Evolutionary conservation across 495 filamentous ascomycete species (phyloP).

Genomic region (Wilcoxina mikolae): DNA sequence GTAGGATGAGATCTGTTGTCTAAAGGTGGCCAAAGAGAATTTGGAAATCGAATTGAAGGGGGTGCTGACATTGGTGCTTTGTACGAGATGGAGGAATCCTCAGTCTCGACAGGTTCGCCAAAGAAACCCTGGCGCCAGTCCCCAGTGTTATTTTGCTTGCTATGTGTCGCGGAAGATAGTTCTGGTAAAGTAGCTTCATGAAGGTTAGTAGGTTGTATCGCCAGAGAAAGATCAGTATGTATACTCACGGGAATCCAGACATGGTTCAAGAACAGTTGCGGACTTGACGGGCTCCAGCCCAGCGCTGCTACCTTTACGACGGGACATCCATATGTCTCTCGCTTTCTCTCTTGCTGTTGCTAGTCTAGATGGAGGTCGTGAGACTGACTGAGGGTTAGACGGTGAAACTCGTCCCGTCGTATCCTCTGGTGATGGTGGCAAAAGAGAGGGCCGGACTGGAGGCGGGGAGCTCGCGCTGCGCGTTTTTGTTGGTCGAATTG

Average conservation of each 20-base stretch:
- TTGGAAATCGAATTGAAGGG: slow-evolving; percentile 12
- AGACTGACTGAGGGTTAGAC: slow-evolving; percentile 3
- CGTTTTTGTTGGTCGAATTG: background rate
- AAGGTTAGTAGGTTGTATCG: background rate
- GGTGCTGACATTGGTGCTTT: slow-evolving; percentile 16
- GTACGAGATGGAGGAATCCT: slow-evolving; percentile 19
- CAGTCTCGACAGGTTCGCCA: slow-evolving; percentile 29
- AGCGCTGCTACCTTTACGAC: slow-evolving; percentile 48
- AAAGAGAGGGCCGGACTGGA: background rate
- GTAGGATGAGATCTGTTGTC: slow-evolving; percentile 12
- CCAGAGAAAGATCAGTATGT: background rate
- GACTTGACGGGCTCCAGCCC: slow-evolving; percentile 49
- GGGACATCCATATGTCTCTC: slow-evolving; percentile 22
- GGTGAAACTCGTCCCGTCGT: slow-evolving; percentile 2
- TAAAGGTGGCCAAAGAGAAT: slow-evolving; percentile 14
- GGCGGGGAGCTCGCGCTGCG: background rate
- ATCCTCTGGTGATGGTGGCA: background rate
- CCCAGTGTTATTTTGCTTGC: slow-evolving; percentile 39
- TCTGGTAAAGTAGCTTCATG: slow-evolving; percentile 56
- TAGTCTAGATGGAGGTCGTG: slow-evolving; percentile 10
- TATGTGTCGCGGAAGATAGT: slow-evolving; percentile 48
- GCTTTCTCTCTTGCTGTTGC: slow-evolving; percentile 21
- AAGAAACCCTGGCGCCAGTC: slow-evolving; percentile 36
- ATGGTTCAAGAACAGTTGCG: slow-evolving; percentile 46
- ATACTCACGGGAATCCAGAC: slow-evolving; percentile 61